Evolutionary conservation across 2,329 filamentous ascomycete genomes (phyloP).

Genomic region (Pseudocercospora musae): DNA sequence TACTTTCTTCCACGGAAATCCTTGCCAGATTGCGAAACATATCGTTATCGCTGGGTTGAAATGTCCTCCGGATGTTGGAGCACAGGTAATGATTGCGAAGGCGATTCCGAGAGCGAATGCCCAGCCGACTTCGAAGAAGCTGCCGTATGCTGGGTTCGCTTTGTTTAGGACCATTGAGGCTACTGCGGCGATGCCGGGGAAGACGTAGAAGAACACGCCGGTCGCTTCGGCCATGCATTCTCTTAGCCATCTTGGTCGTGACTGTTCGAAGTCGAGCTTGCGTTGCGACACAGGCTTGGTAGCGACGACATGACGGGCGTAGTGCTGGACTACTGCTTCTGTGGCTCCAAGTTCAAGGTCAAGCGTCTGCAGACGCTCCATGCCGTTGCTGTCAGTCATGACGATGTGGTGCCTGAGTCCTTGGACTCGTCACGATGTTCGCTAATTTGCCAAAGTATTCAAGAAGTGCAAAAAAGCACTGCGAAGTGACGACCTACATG

Average conservation of each 20-base stretch:
- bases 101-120: constrained; percentile 57
- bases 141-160: constrained; percentile 45
- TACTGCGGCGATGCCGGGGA: constrained; percentile 53
- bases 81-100: constrained; percentile 58
- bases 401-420: neutral
- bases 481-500: neutral
- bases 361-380: constrained; percentile 26
- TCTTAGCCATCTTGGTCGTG: constrained; percentile 52
- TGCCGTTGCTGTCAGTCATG: neutral
- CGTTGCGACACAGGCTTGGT: constrained; percentile 52
- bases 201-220: constrained; percentile 51
- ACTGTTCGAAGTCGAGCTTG: constrained; percentile 54
- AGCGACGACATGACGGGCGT: constrained; percentile 49
- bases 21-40: constrained; percentile 51
- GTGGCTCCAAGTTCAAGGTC: constrained; percentile 53
- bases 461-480: neutral
- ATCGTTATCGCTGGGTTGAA: constrained; percentile 39
- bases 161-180: constrained; percentile 51
- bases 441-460: neutral
- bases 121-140: constrained; percentile 54
- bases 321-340: constrained; percentile 52
- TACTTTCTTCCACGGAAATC: constrained; percentile 57
- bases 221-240: constrained; percentile 57
- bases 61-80: constrained; percentile 48
- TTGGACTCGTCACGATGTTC: neutral